These are phyloP conservation scores for Eleusine coracana DNA, from an alignment of 176 grass and related monocot species.

Conservation along the genomic window DNA sequence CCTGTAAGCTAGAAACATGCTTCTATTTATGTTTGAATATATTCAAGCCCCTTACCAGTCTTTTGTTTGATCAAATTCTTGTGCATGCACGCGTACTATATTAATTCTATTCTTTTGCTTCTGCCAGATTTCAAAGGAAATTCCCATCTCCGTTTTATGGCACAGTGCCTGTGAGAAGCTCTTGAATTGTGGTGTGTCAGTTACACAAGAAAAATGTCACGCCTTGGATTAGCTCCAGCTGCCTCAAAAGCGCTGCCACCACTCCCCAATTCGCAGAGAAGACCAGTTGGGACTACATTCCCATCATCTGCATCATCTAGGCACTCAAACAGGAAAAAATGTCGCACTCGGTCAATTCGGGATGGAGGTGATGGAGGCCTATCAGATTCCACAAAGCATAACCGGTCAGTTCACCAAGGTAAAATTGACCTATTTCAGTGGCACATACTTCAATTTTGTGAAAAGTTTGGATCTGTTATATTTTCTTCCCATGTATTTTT, in stretches of 20 bases:
- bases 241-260: conserved; percentile 38
- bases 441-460: not conserved
- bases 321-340: conserved; percentile 34
- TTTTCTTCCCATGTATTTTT: not conserved
- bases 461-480: not conserved
- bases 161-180: conserved; percentile 35
- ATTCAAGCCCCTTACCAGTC: not conserved
- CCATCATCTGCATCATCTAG: conserved; percentile 35
- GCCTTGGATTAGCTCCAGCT: conserved; percentile 36
- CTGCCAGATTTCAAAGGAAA: conserved; percentile 30
- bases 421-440: not conserved
- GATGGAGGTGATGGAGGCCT: conserved; percentile 45
- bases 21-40: not conserved
- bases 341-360: conserved; percentile 38
- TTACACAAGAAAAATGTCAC: conserved; percentile 27
- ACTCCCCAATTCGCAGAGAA: conserved; percentile 46
- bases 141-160: conserved; percentile 39
- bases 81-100: not conserved
- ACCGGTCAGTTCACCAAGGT: conserved; percentile 51
- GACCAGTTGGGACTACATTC: conserved; percentile 37
- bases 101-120: conserved; percentile 11
- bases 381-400: conserved; percentile 49
- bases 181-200: conserved; percentile 21
- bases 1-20: not conserved
- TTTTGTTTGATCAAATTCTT: not conserved